Evolutionary conservation across 306 rosid genomes (phyloP), one percentile per base, ranked within the genome.

Genomic region (Fragaria ananassa): DNA sequence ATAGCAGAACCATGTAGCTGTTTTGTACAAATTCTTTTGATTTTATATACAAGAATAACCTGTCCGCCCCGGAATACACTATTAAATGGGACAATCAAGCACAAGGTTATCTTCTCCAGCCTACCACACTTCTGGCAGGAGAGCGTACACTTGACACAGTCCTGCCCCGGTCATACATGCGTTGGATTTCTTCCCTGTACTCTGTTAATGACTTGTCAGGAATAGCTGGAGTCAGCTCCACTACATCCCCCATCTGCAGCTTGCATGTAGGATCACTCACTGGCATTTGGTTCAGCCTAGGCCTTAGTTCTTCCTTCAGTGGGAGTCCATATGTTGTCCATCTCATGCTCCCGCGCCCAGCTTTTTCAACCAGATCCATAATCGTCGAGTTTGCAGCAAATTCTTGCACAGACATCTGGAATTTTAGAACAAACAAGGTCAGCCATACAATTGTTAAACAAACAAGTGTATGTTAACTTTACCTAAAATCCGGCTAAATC

Each of bases 321-420:
- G 97, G 96, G 78, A 92, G 91, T 80, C 94, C 91, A 35, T 92
- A 91, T 21, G 91, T 86, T 12, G 83, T 82, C 88, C 91, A 85
- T 76, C 90, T 88, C 5, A 78, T 75, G 88, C 96, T 85, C 73
- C 96, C 93, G 13, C 91, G 70, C 60, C 96, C 97, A 0, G 80
- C 84, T 71, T 90, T 84, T 81, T 89, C 91, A 83, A 96, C 50
- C 76, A 96, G 83, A 82, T 92, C 86, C 87, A 86, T 80, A 19
- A 96, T 74, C 0, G 98, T 91, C 0, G 93, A 85, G 81, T 91
- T 87, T 35, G 92, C 89, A n/a, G 90, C 72, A 35, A 92, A 86
- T 78, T 96, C 99, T 78, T 96, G 99, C 29, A 96, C 99, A 11
- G 99, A 92, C 99, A 92, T 96, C 99, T 96, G 93, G 79, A 86